Base-by-base conservation (phyloP, 768 basidiomycete genomes). In the Macrocybe gigantea region DNA sequence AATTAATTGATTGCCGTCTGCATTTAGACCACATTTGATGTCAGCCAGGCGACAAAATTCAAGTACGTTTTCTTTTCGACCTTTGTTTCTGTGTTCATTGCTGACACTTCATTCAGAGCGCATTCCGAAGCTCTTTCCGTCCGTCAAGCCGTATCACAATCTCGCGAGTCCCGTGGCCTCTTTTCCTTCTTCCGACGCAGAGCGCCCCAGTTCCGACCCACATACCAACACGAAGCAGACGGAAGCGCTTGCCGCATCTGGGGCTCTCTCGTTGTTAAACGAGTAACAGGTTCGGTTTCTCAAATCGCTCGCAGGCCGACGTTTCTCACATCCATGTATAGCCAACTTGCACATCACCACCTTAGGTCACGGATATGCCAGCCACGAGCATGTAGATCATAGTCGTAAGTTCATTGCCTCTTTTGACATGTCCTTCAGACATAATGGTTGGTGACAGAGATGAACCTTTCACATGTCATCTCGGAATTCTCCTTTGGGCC, bases 381-480 rank as follows among this genome's bases (percentile, higher is more conserved):
- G 88, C 53, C 73, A 75, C 50, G 78, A 89, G 48, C 94, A 98
- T 63, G 88, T 93, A 5, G 87, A 90, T 54, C 95, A 99, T 58
- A 77, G 63, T 6, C 64, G 94, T 95, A 57, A 53, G 88, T 77
- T 12, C 10, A 12, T 9, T 14, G 13, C 7, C 12, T 13, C 34
- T 4, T 32, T 46, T 7, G 30, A 34, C n/a, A 29, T 30, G 9
- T 33, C 44, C 44, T 33, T 33, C 12, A 15, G 36, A 15, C 9
- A 9, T 45, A 6, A 36, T 39, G 31, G 37, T 47, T 11, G 47
- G 9, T n/a, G 9, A 7, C 41, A 95, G 93, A 84, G 55, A 93
- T 97, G 91, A 99, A 99, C 60, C 77, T 99, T 33, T 93, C 91
- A 2, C 95, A 98, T 70, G 83, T 96, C 53, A 93, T 98, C 59